These are phyloP conservation scores for Cornus florida DNA, from an alignment of 148 eudicot species.

Conservation along the genomic window DNA sequence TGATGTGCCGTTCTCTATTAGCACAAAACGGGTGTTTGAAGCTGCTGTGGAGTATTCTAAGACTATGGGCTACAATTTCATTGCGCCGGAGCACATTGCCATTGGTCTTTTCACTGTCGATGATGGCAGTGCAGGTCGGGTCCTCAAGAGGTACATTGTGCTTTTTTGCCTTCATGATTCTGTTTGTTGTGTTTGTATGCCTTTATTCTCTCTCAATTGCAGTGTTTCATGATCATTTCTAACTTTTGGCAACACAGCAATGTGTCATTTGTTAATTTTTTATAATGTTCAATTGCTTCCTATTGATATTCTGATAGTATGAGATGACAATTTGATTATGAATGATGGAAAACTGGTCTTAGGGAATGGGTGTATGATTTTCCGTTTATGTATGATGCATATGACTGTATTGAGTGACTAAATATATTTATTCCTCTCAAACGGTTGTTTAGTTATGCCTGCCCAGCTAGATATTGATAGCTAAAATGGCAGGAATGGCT, in stretches of 20 bases:
- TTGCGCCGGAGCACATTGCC: conserved; percentile 60
- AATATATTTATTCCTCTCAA: background rate
- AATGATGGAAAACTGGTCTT: background rate
- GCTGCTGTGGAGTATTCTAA: conserved; percentile 64
- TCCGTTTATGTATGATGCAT: background rate
- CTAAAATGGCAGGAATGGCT: too few species aligned
- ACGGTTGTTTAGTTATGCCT: too few species aligned
- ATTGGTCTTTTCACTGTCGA: conserved; percentile 55
- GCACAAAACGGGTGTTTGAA: conserved; percentile 52
- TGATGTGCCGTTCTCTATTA: conserved; percentile 44
- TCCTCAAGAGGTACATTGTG: conserved; percentile 45
- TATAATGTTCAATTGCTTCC: background rate
- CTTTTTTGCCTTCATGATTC: background rate
- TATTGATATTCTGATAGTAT: background rate
- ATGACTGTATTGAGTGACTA: background rate
- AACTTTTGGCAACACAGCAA: background rate
- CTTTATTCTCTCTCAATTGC: background rate
- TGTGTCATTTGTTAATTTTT: background rate
- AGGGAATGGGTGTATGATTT: background rate
- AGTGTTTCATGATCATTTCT: background rate
- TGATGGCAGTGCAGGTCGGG: conserved; percentile 52
- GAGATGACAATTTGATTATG: background rate
- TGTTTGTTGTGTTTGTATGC: background rate
- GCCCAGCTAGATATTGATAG: too few species aligned
- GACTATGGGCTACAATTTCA: conserved; percentile 53